Conservation (phyloP, 371 early-diverging fungal genomes). For the Syncephalastrum monosporum region DNA sequence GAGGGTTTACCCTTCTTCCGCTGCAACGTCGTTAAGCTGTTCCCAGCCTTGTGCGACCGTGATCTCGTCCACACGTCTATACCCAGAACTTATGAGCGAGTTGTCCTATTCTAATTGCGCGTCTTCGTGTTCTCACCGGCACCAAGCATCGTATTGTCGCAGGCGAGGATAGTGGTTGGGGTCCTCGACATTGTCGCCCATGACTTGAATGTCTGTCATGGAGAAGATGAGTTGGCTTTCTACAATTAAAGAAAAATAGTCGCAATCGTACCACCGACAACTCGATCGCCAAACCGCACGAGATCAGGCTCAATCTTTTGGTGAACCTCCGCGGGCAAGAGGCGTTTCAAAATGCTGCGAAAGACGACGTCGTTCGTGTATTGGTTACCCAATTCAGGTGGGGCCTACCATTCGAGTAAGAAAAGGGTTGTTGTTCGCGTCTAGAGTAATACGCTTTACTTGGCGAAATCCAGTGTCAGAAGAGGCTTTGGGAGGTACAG, state of each 20-base stretch:
- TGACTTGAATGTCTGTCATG: conserved; percentile 24
- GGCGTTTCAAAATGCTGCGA: conserved; percentile 45
- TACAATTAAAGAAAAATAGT: neutral
- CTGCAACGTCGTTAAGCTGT: conserved; percentile 54
- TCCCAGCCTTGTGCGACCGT: conserved; percentile 60
- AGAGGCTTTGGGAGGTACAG: conserved; percentile 24
- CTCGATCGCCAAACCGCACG: conserved; percentile 40
- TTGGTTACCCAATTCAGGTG: conserved; percentile 51
- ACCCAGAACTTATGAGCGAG: too few relatives aligned
- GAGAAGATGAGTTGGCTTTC: neutral
- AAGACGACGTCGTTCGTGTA: conserved; percentile 56
- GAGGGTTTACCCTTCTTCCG: conserved; percentile 51
- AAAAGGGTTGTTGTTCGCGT: neutral
- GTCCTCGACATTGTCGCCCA: conserved; percentile 39
- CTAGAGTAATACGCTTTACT: conserved; percentile 10
- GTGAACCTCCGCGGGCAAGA: conserved; percentile 42
- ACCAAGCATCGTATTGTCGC: conserved; percentile 71
- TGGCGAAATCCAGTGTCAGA: conserved; percentile 38
- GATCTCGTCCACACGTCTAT: conserved; percentile 59
- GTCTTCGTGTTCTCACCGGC: conserved; percentile 29
- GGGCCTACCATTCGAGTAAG: conserved; percentile 28
- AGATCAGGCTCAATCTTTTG: conserved; percentile 50
- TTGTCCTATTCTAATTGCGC: neutral
- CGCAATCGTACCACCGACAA: conserved; percentile 27
- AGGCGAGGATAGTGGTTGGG: conserved; percentile 57